These are phyloP conservation scores for Colletotrichum trifolii DNA, from an alignment of 2,329 filamentous ascomycete genomes.

Conservation along the genomic window DNA sequence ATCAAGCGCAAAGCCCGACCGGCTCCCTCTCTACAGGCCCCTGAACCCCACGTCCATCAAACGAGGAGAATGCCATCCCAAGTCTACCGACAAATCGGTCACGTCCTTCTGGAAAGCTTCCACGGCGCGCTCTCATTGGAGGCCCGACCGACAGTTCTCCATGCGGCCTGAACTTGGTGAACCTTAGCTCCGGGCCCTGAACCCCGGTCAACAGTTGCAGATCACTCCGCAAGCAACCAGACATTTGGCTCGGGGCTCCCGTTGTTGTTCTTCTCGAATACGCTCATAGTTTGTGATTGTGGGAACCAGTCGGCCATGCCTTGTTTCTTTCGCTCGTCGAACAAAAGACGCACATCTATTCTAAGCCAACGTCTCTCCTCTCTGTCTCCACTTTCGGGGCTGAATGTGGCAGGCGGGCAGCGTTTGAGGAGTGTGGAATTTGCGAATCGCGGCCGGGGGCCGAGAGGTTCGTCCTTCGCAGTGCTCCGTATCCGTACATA, in stretches of 20 bases:
- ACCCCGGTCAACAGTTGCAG: slow-evolving; percentile 29
- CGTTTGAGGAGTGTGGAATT: slow-evolving; percentile 29
- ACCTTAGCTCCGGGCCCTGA: slow-evolving; percentile 22
- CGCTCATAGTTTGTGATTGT: not conserved
- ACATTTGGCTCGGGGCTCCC: slow-evolving; percentile 29
- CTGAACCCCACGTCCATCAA: slow-evolving; percentile 21
- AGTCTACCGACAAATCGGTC: not conserved
- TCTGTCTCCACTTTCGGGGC: not conserved
- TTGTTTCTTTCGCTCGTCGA: not conserved
- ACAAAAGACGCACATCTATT: slow-evolving; percentile 4
- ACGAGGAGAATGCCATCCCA: slow-evolving; percentile 20
- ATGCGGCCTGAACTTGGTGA: slow-evolving; percentile 22
- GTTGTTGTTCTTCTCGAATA: slow-evolving; percentile 2
- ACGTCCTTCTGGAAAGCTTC: slow-evolving; percentile 34
- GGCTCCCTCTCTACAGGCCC: not conserved
- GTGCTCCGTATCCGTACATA: not conserved
- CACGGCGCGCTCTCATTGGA: not conserved
- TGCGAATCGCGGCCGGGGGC: slow-evolving; percentile 18
- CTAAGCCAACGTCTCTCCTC: slow-evolving; percentile 5
- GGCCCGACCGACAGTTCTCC: not conserved
- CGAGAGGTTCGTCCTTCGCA: slow-evolving; percentile 3
- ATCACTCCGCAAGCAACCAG: slow-evolving; percentile 32
- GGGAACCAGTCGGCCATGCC: not conserved
- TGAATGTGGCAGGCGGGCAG: slow-evolving; percentile 25
- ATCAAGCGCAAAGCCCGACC: not conserved